Evolutionary conservation across 2,329 filamentous ascomycete species (phyloP), one percentile per base, ranked within the genome.

Genomic region (Balansia obtecta): DNA sequence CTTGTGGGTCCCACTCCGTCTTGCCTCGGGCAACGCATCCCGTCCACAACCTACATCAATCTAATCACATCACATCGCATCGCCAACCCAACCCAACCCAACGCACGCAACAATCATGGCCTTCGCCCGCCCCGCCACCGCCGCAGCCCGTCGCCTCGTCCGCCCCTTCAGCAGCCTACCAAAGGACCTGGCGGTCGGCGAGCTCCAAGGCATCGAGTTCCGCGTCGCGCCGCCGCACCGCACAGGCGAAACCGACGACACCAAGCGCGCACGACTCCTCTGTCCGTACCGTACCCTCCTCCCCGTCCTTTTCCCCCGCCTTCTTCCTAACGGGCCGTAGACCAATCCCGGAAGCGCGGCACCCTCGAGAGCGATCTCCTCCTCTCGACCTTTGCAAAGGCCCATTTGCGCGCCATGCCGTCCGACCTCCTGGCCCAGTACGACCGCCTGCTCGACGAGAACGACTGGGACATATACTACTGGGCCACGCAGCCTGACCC

Each of bases 391-490:
- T 98, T 98, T 66, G 93, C 93, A 56, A 81, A 91, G 57, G 73
- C 75, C 50, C 77, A 94, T 68, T 82, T 98, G 20, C 72, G 75
- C 42, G 72, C 71, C 54, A 95, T 98, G 87, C 79, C 78, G 1
- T 67, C 73, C 6, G 68, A 74, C 47, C 86, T 94, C 63, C 82
- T 97, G 59, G 69, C 79, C 59, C 80, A 95, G 68, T 97, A 93
- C 72, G 91, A 97, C 66, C 73, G 77, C 30, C 94, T 98, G 73
- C 82, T 98, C 51, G 93, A 98, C 68, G 93, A 98, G 71, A 98
- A 98, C 69, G 93, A 98, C 72, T 98, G 93, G 93, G 93, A 98
- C 66, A 96, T 98, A 54, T 98, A 98, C 76, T 98, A 98, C 76
- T 98, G 93, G 93, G 88, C 87, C 3, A 98, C 93, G 15, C 93